Conservation (phyloP, 2,329 filamentous ascomycete genomes). For the Botrytis paeoniae region DNA sequence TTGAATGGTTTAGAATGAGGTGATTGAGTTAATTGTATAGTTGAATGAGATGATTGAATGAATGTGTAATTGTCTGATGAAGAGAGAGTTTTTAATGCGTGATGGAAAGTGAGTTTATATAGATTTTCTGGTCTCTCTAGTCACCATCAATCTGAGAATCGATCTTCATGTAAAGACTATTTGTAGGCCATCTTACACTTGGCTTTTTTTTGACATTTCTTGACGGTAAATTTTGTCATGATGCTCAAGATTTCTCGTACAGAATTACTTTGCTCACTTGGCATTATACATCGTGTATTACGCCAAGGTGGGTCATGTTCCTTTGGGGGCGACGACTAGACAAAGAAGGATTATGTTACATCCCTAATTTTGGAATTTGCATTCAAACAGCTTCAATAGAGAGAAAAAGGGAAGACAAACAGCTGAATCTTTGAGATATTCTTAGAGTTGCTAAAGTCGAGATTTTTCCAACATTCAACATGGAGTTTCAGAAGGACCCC, state of each 20-base stretch:
- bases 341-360: neutral
- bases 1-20: neutral
- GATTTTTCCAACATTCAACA: neutral
- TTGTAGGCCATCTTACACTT: neutral
- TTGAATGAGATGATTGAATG: neutral
- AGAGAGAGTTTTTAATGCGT: neutral
- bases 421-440: accelerated
- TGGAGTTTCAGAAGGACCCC: neutral
- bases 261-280: neutral
- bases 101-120: neutral
- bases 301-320: neutral
- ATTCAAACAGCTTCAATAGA: neutral
- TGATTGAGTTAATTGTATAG: neutral
- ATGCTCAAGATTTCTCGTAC: neutral
- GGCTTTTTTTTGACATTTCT: neutral
- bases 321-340: neutral
- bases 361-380: neutral
- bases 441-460: neutral
- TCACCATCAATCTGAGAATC: neutral
- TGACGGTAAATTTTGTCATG: neutral
- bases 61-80: neutral
- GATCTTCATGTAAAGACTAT: neutral
- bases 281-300: neutral
- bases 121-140: neutral
- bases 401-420: neutral